These are phyloP conservation scores for Zizania palustris DNA, from an alignment of 202 grass and related monocot species.

Conservation along the genomic window DNA sequence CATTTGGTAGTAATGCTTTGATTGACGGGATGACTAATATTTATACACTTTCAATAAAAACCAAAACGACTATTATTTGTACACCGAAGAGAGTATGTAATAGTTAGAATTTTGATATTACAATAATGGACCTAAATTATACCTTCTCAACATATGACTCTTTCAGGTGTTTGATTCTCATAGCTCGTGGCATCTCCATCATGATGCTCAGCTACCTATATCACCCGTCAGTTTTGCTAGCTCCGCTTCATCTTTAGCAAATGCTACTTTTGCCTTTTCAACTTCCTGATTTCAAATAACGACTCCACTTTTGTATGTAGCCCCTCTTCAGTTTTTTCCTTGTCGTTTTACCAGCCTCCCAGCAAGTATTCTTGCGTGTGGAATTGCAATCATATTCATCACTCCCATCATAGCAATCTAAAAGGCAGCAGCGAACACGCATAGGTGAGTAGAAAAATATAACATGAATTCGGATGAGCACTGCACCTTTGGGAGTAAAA, in stretches of 20 bases:
- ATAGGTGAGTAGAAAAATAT: conserved; percentile 23
- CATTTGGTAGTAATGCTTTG: too few species aligned
- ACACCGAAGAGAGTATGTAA: too few species aligned
- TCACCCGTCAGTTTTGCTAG: conserved; percentile 71
- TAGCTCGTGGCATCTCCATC: conserved; percentile 44
- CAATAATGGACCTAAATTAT: conserved; percentile 27
- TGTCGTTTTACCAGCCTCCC: conserved; percentile 91
- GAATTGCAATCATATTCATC: conserved; percentile 81
- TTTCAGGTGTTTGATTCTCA: conserved; percentile 51
- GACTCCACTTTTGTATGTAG: conserved; percentile 73
- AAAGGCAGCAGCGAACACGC: conserved; percentile 10
- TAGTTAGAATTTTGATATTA: conserved; percentile 25
- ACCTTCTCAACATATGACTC: conserved; percentile 54
- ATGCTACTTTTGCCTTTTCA: conserved; percentile 79
- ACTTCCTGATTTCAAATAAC: conserved; percentile 74
- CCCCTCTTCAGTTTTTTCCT: conserved; percentile 83
- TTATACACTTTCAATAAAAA: too few species aligned
- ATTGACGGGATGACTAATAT: too few species aligned
- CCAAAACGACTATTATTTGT: too few species aligned
- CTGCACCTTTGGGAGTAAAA: not conserved
- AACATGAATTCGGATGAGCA: not conserved
- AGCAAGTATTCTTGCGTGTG: conserved; percentile 93
- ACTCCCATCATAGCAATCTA: conserved; percentile 98
- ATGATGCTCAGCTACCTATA: conserved; percentile 54
- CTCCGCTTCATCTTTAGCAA: conserved; percentile 78